Conservation (phyloP, 371 early-diverging fungal genomes). For the Apophysomyces ossiformis region DNA sequence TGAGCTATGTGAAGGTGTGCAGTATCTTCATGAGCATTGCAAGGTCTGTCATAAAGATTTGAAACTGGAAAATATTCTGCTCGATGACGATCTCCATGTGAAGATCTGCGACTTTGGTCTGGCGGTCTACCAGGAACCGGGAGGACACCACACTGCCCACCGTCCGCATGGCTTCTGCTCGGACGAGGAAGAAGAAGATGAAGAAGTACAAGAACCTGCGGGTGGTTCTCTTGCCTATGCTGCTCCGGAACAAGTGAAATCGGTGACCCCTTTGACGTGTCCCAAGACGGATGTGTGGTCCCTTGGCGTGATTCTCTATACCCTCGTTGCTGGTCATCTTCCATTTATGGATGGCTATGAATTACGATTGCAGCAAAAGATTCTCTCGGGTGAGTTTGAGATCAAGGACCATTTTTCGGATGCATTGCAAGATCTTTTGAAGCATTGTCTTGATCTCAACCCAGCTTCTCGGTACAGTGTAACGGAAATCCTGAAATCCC, state of each 20-base stretch:
- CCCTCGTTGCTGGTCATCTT: constrained; percentile 69
- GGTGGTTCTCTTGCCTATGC: constrained; percentile 82
- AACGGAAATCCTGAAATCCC: constrained; percentile 28
- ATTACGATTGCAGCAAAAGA: constrained; percentile 72
- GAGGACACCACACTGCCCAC: not conserved
- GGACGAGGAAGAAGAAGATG: constrained; percentile 4
- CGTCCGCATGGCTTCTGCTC: not conserved
- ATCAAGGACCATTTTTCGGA: constrained; percentile 34
- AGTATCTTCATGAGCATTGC: constrained; percentile 79
- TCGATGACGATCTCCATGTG: constrained; percentile 51
- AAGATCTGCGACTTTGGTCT: constrained; percentile 94
- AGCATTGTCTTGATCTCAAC: constrained; percentile 27
- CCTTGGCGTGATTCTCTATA: constrained; percentile 79
- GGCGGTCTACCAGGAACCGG: constrained; percentile 51
- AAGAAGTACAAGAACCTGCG: not conserved
- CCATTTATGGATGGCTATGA: constrained; percentile 82
- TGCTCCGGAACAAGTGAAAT: constrained; percentile 75
- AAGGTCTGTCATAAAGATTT: constrained; percentile 89
- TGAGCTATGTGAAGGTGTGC: constrained; percentile 75
- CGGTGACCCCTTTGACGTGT: constrained; percentile 42
- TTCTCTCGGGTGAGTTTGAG: constrained; percentile 55
- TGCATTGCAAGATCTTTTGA: constrained; percentile 26
- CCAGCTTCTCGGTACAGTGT: constrained; percentile 30
- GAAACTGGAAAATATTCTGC: constrained; percentile 92
- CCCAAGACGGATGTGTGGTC: constrained; percentile 84